These are phyloP conservation scores for Fusarium buharicum DNA, from an alignment of 2,329 filamentous ascomycete species.

Conservation along the genomic window DNA sequence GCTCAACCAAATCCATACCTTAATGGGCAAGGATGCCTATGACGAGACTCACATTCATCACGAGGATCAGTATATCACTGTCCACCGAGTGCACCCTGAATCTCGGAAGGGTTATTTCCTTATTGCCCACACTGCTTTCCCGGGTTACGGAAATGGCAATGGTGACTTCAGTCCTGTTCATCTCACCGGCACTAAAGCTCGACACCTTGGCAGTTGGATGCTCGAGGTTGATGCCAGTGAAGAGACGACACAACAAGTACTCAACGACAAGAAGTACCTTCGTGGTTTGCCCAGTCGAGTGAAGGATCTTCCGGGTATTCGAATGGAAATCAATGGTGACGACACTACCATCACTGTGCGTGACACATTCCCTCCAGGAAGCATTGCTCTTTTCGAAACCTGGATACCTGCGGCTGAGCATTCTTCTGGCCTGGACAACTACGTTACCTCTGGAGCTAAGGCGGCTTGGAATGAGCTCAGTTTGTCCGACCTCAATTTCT, in stretches of 20 bases:
- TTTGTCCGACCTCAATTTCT: constrained; percentile 87
- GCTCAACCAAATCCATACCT: constrained; percentile 91
- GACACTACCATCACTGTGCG: constrained; percentile 84
- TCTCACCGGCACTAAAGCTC: constrained; percentile 84
- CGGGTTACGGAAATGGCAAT: constrained; percentile 86
- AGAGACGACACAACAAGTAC: constrained; percentile 71
- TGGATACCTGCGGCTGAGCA: constrained; percentile 92
- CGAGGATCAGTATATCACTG: constrained; percentile 94
- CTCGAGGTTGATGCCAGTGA: constrained; percentile 86
- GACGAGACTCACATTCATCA: constrained; percentile 97
- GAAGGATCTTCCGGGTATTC: constrained; percentile 76
- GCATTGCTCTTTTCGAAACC: constrained; percentile 94
- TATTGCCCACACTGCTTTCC: constrained; percentile 95
- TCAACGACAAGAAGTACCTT: constrained; percentile 76
- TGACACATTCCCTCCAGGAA: constrained; percentile 88
- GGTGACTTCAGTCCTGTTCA: constrained; percentile 82
- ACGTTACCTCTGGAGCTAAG: constrained; percentile 82
- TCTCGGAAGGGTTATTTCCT: constrained; percentile 94
- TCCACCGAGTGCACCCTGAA: constrained; percentile 92
- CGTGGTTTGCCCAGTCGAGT: constrained; percentile 87
- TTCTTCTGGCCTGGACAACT: constrained; percentile 83
- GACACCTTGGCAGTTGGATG: constrained; percentile 89
- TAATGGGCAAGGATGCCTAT: constrained; percentile 96
- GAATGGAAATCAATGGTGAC: constrained; percentile 75
- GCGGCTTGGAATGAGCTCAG: constrained; percentile 79